Evolutionary conservation across 2,329 filamentous ascomycete genomes (phyloP).

Genomic region (Trichoderma sp.): DNA sequence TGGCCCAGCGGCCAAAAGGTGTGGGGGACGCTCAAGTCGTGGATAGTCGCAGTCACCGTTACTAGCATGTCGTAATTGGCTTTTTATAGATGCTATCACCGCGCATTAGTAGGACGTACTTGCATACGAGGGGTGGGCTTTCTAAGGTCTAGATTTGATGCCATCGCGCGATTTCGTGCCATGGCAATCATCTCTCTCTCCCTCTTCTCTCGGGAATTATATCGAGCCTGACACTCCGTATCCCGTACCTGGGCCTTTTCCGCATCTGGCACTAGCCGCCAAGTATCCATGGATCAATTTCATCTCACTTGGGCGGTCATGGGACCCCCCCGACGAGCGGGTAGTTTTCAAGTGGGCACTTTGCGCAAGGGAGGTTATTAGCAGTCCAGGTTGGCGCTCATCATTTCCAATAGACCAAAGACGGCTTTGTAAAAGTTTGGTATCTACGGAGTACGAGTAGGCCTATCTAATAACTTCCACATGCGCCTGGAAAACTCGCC

Average conservation of each 20-base stretch:
- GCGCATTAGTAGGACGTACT: background rate
- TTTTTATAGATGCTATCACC: background rate
- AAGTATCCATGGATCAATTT: background rate
- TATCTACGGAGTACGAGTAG: background rate
- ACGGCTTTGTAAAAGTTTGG: background rate
- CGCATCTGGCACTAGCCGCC: background rate
- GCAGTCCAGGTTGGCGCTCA: background rate
- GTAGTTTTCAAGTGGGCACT: background rate
- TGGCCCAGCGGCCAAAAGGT: background rate
- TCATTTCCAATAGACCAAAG: background rate
- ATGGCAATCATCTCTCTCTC: background rate
- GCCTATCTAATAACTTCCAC: background rate
- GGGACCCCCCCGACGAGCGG: slow-evolving; percentile 14
- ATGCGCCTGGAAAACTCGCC: background rate
- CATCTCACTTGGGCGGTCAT: slow-evolving; percentile 3
- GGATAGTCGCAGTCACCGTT: background rate
- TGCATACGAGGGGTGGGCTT: background rate
- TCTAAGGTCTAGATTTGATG: background rate
- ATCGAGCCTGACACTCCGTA: slow-evolving; percentile 4
- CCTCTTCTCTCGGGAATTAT: slow-evolving; percentile 10
- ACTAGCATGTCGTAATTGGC: background rate
- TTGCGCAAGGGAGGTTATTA: background rate
- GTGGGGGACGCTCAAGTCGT: background rate
- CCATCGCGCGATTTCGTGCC: background rate
- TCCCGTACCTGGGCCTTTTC: slow-evolving; percentile 5